Conservation (phyloP, 2,329 filamentous ascomycete genomes). For the Monosporascus sp. region DNA sequence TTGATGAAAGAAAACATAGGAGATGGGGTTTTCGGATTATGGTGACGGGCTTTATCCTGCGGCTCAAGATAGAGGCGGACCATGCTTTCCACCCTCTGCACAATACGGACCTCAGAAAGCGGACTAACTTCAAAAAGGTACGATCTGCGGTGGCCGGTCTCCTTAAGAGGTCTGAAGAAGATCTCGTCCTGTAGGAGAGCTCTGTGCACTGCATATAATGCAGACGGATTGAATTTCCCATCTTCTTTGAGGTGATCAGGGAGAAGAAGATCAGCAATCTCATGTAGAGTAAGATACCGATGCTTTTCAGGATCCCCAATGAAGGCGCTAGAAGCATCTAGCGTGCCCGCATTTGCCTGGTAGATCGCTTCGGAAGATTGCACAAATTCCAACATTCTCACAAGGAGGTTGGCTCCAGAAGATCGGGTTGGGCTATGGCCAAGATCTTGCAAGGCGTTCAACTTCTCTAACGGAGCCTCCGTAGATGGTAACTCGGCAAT, state of each 20-base stretch:
- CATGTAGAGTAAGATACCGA: slow-evolving; percentile 45
- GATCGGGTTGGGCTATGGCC: slow-evolving; percentile 37
- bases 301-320: slow-evolving; percentile 33
- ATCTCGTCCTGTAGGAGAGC: slow-evolving; percentile 56
- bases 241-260: slow-evolving; percentile 29
- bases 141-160: slow-evolving; percentile 45
- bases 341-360: slow-evolving; percentile 40
- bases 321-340: slow-evolving; percentile 41
- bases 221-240: slow-evolving; percentile 38
- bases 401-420: slow-evolving; percentile 38
- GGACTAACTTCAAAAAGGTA: slow-evolving; percentile 60
- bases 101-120: slow-evolving; percentile 45
- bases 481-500: slow-evolving; percentile 31
- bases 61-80: slow-evolving; percentile 50
- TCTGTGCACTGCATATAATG: slow-evolving; percentile 67
- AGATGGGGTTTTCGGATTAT: background rate
- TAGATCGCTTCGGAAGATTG: slow-evolving; percentile 39
- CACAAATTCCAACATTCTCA: slow-evolving; percentile 44
- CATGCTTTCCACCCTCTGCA: slow-evolving; percentile 46
- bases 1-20: slow-evolving; percentile 41
- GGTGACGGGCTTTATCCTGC: background rate
- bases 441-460: slow-evolving; percentile 35
- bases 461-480: slow-evolving; percentile 20
- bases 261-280: slow-evolving; percentile 44
- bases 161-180: slow-evolving; percentile 51